These are phyloP conservation scores for Amphirosellinia nigrospora DNA, from an alignment of 495 filamentous ascomycete species.

Conservation along the genomic window DNA sequence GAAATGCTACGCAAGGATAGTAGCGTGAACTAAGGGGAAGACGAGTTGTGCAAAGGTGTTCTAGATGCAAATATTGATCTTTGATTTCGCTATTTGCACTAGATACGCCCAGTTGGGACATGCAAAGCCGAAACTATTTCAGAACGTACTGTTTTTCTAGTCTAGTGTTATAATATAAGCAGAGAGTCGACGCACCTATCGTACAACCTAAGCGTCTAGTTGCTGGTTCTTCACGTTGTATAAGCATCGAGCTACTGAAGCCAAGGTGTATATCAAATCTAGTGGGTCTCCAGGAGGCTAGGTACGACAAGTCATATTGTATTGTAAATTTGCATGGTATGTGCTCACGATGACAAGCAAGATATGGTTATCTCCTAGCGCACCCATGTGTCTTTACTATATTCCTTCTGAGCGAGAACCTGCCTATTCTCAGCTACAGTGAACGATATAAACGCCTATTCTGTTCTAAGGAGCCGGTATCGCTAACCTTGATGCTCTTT, in stretches of 20 bases:
- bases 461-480: not conserved
- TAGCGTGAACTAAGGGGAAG: conserved; percentile 8
- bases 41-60: not conserved
- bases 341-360: not conserved
- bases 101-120: not conserved
- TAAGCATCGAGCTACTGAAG: not conserved
- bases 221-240: not conserved
- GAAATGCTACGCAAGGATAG: conserved; percentile 70
- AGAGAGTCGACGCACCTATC: not conserved
- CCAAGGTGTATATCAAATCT: not conserved
- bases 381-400: not conserved
- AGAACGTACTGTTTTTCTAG: not conserved
- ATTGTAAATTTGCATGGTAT: not conserved
- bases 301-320: not conserved
- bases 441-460: not conserved
- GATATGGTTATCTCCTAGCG: not conserved
- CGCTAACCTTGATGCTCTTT: not conserved
- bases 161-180: not conserved
- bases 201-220: not conserved
- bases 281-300: not conserved
- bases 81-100: not conserved
- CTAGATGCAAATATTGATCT: not conserved
- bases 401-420: not conserved
- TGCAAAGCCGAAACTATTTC: not conserved
- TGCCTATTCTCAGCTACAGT: not conserved